Evolutionary conservation across 2,329 filamentous ascomycete species (phyloP).

Genomic region (Periconia sp.): DNA sequence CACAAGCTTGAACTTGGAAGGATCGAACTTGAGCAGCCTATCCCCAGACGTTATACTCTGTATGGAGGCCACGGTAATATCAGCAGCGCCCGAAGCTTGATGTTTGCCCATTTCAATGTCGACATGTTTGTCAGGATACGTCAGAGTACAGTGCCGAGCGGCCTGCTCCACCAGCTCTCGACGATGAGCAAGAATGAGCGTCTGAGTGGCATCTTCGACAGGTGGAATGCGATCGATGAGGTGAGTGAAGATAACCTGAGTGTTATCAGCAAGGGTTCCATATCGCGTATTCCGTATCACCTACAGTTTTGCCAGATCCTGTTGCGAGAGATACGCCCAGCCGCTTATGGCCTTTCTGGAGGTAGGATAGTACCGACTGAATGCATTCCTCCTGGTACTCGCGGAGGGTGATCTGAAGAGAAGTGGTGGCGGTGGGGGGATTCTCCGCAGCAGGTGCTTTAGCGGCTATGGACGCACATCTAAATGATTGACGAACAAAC

Average conservation of each 20-base stretch:
- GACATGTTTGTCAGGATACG: slow-evolving; percentile 78
- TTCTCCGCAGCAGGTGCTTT: background rate
- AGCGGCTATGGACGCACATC: slow-evolving; percentile 19
- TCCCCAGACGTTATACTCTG: slow-evolving; percentile 77
- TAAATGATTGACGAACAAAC: slow-evolving; percentile 3
- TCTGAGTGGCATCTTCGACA: slow-evolving; percentile 65
- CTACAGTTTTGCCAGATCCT: slow-evolving; percentile 83
- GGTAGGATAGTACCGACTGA: slow-evolving; percentile 70
- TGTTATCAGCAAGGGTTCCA: background rate
- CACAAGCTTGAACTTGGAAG: slow-evolving; percentile 78
- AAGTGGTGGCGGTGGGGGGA: background rate
- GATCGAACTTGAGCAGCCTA: slow-evolving; percentile 81
- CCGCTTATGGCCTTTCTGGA: slow-evolving; percentile 72
- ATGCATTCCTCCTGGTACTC: slow-evolving; percentile 93
- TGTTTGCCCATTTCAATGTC: slow-evolving; percentile 89
- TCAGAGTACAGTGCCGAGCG: slow-evolving; percentile 75
- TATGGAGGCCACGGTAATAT: slow-evolving; percentile 92
- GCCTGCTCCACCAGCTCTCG: slow-evolving; percentile 95
- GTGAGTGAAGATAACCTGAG: slow-evolving; percentile 90
- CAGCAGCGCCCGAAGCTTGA: slow-evolving; percentile 76
- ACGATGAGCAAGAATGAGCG: slow-evolving; percentile 88
- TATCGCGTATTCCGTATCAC: slow-evolving; percentile 17
- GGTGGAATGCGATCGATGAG: slow-evolving; percentile 77
- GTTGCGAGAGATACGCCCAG: slow-evolving; percentile 85
- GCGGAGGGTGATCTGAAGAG: slow-evolving; percentile 62